Base-by-base conservation (phyloP, 2,329 filamentous ascomycete species). In the Monilinia fructicola region DNA sequence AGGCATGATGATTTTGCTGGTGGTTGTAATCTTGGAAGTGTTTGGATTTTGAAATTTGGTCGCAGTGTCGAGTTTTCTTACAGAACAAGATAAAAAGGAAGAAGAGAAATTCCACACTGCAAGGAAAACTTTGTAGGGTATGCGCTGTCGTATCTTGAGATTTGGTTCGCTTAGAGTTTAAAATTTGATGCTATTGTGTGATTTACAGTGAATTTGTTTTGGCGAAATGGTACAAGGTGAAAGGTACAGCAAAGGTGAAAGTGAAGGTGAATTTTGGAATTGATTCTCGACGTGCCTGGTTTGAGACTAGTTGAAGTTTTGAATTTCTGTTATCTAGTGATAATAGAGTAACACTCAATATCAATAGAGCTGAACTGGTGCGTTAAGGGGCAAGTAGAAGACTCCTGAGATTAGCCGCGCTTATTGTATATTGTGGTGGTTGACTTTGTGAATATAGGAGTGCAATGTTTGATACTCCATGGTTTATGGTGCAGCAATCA, bases 1-100 rank as follows among this genome's bases (percentile, higher is more conserved):
- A 61, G 31, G 44, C 44, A 61, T 61, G n/a, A 14, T 40, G n/a
- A 35, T 56, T 42, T 28, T 48, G 46, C 18, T 48, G 46, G n/a
- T 23, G 35, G n/a, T 2, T 55, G 4, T 12, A 26, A 23, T 40
- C 2, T 55, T 14, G 55, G 31, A 31, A 44, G 10, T 60, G 14
- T 7, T 59, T 7, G 21, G 46, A 18, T 7, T 7, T 5, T 23
- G 14, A 10, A 11, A n/a, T 18, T 60, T 48, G 21, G 21, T 48
- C 4, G 2, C 1, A 50, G 9, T 50, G 1, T 5, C 31, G 3
- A 12, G 4, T 48, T 21, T 2, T 14, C n/a, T 2, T 12, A 11
- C 28, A 38, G 16, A 21, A 40, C 18, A 60, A 38, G 44, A 50
- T 7, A 16, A 52, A 28, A 28, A 28, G 48, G 14, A 18, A 16